Evolutionary conservation across 306 rosid genomes (phyloP).

Genomic region (Glycine soja): DNA sequence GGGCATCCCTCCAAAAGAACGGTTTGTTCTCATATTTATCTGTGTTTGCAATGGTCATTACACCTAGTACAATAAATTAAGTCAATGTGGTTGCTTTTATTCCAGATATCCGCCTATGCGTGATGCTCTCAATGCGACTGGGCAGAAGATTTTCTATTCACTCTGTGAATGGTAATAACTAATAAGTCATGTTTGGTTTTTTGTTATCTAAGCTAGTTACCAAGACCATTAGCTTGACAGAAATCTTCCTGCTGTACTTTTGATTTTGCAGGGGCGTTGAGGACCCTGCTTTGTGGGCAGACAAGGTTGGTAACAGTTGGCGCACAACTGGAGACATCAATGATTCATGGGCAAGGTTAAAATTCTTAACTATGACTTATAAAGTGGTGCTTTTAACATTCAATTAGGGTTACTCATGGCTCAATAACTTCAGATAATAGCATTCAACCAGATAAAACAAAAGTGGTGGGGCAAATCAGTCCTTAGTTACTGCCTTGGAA

Average conservation of each 20-base stretch:
- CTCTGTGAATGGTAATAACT: slow-evolving; percentile 78
- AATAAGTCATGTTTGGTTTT: slow-evolving; percentile 39
- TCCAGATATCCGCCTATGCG: slow-evolving; percentile 97
- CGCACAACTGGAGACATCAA: slow-evolving; percentile 94
- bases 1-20: slow-evolving; percentile 76
- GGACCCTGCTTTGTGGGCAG: slow-evolving; percentile 97
- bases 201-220: slow-evolving; percentile 38
- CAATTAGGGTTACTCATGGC: slow-evolving; percentile 29
- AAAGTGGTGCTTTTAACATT: slow-evolving; percentile 13
- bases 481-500: slow-evolving; percentile 10
- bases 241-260: slow-evolving; percentile 8
- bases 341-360: slow-evolving; percentile 94
- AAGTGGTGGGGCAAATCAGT: slow-evolving; percentile 21
- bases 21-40: slow-evolving; percentile 63
- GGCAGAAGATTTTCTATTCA: slow-evolving; percentile 79
- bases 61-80: slow-evolving; percentile 42
- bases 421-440: slow-evolving; percentile 37
- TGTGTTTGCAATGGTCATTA: slow-evolving; percentile 28
- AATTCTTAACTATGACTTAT: slow-evolving; percentile 43
- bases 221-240: slow-evolving; percentile 4
- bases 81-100: slow-evolving; percentile 45
- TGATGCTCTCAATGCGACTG: slow-evolving; percentile 79
- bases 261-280: slow-evolving; percentile 79
- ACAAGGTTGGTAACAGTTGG: slow-evolving; percentile 94
- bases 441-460: slow-evolving; percentile 19